Evolutionary conservation across 108 stramenopile species (phyloP), one percentile per base, ranked within the genome.

Genomic region (Aurantiochytrium sp.): DNA sequence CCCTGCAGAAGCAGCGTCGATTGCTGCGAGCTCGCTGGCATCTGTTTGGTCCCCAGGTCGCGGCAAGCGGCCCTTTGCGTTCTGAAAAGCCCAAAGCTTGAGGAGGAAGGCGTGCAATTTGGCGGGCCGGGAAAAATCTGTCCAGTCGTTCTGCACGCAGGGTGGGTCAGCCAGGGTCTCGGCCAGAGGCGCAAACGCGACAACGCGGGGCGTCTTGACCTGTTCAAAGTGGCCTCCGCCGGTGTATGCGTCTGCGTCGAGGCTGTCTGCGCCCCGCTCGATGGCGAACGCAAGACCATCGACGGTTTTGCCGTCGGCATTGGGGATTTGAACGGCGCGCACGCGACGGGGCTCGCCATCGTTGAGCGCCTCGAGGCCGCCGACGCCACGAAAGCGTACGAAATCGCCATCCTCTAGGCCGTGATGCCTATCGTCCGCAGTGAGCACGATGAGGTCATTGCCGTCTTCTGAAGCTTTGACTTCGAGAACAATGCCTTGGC

Each of bases 361-460:
- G 87, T 92, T 92, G 16, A 94, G 60, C 59, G 60, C 60, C 0
- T 93, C 92, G 88, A 97, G 89, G 35, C 97, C 98, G 92, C 95
- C 93, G 60, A 97, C 90, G 58, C 93, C 95, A 55, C 96, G 94
- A 92, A 99, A 96, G 14, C 92, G 94, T 29, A 98, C 97, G 44
- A 92, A 91, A 92, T 98, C 98, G n/a, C 99, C 99, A 4, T 96
- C 95, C 87, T 96, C 97, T 44, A 99, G 90, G 59, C 97, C 97
- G 93, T 99, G 98, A 87, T 97, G 93, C 87, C 97, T 97, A 90
- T 99, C 99, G 88, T 98, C 98, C 16, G 96, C 96, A 58, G 97
- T 98, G 91, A 98, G 95, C 47, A 96, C 91, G 6, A 64, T 25
- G 23, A 18, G 43, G 55, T 47, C 43, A 1, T 45, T 55, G 44